A percentile compares a stretch with the other conserved stretches of the same genome.
Evolutionary conservation across 2,329 filamentous ascomycete genomes (phyloP).

Genomic region (Fusarium armeniacum): DNA sequence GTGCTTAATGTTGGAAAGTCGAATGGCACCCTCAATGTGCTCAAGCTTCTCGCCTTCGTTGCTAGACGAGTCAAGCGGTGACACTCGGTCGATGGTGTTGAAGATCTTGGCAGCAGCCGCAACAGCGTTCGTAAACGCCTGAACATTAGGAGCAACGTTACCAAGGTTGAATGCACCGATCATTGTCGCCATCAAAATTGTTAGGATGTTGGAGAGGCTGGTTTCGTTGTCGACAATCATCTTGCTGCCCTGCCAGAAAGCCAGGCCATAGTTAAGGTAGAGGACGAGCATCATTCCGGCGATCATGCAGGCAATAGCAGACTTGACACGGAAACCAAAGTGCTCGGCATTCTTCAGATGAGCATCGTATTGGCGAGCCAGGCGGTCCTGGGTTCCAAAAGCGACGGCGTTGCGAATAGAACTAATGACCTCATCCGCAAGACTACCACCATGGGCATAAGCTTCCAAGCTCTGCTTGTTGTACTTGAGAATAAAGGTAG

Average conservation of each 20-base stretch:
- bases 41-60: conserved; percentile 80
- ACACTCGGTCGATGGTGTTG: conserved; percentile 89
- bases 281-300: conserved; percentile 86
- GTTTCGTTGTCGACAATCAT: conserved; percentile 78
- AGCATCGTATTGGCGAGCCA: conserved; percentile 86
- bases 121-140: conserved; percentile 86
- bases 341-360: conserved; percentile 81
- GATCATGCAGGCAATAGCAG: conserved; percentile 81
- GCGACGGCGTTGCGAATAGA: conserved; percentile 93
- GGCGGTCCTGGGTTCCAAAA: conserved; percentile 91
- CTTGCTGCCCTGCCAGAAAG: conserved; percentile 88
- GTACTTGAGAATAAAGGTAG: conserved; percentile 81
- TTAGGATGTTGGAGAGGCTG: conserved; percentile 79
- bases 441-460: conserved; percentile 86
- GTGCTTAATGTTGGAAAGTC: conserved; percentile 86
- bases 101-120: conserved; percentile 93
- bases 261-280: conserved; percentile 88
- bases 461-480: conserved; percentile 83
- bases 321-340: conserved; percentile 83
- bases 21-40: conserved; percentile 80
- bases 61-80: conserved; percentile 83
- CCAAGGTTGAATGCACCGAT: conserved; percentile 93
- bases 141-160: conserved; percentile 86
- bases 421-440: conserved; percentile 94
- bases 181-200: conserved; percentile 90